Base-by-base conservation (phyloP, 1,139 yeast genomes). In the Diutina mesorugosa region DNA sequence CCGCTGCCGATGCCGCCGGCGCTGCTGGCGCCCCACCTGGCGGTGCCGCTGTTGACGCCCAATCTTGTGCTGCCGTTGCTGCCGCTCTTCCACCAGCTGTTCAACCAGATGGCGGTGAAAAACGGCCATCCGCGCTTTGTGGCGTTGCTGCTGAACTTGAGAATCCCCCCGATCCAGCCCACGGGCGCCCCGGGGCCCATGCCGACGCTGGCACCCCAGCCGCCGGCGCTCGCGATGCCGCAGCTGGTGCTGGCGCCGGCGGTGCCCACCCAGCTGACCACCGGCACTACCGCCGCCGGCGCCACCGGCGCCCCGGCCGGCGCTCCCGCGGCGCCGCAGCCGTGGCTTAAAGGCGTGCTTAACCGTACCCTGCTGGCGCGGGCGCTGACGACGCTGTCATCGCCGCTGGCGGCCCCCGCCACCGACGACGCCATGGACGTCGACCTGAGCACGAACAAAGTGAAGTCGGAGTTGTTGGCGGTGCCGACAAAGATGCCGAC, bases 1-100 rank as follows among this genome's bases (percentile, higher is more conserved):
- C 53, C 53, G 28, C 32, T 32, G 16, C 53, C 53, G 45, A 38
- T 30, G 28, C 48, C 48, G n/a, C 28, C 30, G n/a, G 14, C 30
- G 30, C 14, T 18, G 48, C 48, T 46, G 48, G 48, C 48, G 48
- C 48, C 48, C n/a, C 48, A 46, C 30, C 48, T 46, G 48, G 48
- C 48, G 48, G 45, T 32, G 41, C 53, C 53, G 41, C 53, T 50
- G 53, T 28, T 45, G 38, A 38, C 48, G 6, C 48, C 48, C 6
- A 68, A 67, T 58, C 62, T 72, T 62, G 72, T 72, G 16, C 70
- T 74, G 57, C 79, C 79, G 9, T 65, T 76, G 55, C 69, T 73
- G 29, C 79, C 79, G 30, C 66, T 75, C 47, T 74, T 73, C 62
- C 77, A 72, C 61, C 77, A 72, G 59, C 66, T 70, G 35, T 72